A percentile compares a stretch with the other conserved stretches of the same genome.
Conservation (phyloP, 2,329 filamentous ascomycete genomes). For the Pochonia chlamydosporia region DNA sequence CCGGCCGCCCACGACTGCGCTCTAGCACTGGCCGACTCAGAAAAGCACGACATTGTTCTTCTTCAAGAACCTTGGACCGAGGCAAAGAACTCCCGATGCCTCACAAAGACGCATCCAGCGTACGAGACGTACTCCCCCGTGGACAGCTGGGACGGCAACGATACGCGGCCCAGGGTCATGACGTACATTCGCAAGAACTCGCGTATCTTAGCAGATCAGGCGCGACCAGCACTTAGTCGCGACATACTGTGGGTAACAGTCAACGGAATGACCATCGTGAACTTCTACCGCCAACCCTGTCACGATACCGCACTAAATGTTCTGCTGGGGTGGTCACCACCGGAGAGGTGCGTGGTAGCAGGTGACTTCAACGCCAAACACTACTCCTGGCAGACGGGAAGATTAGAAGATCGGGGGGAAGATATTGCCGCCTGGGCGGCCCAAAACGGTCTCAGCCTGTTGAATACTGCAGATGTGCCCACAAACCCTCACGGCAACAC, state of each 20-base stretch:
- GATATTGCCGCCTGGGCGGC: slow-evolving; percentile 11
- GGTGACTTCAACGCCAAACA: slow-evolving; percentile 15
- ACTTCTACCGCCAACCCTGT: slow-evolving; percentile 12
- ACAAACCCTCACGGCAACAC: slow-evolving; percentile 15
- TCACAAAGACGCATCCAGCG: slow-evolving; percentile 10
- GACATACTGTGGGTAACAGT: slow-evolving; percentile 12
- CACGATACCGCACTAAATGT: slow-evolving; percentile 9
- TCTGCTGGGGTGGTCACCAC: slow-evolving; percentile 9
- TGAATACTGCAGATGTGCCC: slow-evolving; percentile 11
- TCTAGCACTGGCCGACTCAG: slow-evolving; percentile 11
- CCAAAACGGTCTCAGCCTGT: slow-evolving; percentile 9
- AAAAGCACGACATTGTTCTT: slow-evolving; percentile 11
- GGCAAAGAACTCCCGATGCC: slow-evolving; percentile 4
- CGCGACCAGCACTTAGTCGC: slow-evolving; percentile 6
- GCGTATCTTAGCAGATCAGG: slow-evolving; percentile 9
- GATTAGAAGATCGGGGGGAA: slow-evolving; percentile 5
- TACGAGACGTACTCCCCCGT: slow-evolving; percentile 3
- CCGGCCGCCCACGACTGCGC: slow-evolving; percentile 10
- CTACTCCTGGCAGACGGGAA: slow-evolving; percentile 11
- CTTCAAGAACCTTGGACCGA: slow-evolving; percentile 13
- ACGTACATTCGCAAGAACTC: slow-evolving; percentile 11
- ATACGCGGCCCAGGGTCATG: slow-evolving; percentile 12
- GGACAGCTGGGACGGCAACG: slow-evolving; percentile 8
- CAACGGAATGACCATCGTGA: slow-evolving; percentile 11
- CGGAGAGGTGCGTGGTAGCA: slow-evolving; percentile 10